Evolutionary conservation across 2,329 filamentous ascomycete species (phyloP), one percentile per base, ranked within the genome.

Genomic region (Fusarium penzigii): DNA sequence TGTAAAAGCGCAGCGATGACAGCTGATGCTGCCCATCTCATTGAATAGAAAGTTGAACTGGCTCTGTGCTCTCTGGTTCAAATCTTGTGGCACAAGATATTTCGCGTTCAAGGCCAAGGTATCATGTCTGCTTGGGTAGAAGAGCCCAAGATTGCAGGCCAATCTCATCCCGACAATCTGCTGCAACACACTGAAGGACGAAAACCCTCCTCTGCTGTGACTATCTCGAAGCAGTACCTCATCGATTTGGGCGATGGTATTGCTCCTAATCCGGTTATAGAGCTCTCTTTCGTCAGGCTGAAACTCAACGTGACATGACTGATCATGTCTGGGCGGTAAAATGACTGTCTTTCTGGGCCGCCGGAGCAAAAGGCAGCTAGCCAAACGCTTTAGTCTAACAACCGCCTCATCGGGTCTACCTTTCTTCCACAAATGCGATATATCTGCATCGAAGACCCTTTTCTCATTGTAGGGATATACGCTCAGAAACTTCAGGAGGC

Each of bases 91-190:
- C 20, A 25, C 20, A 7, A 5, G 20, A 8, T 11, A 17, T 42
- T 11, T 48, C 8, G 32, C 20, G 20, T 25, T 25, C 7, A 25
- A 25, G 20, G 7, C 20, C 20, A 7, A 25, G 20, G 20, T 25
- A 25, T 25, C 20, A 25, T 71, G 65, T 25, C 69, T 58, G 10
- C 48, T 49, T 12, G 63, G 60, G 41, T 76, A 77, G 10, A 67
- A 55, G 0, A 74, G 49, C 0, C 78, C 77, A 2, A 78, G 66
- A 40, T 78, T 72, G 48, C 78, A 79, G 6, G 78, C 63, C 41
- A 77, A 64, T 5, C 77, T 64, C 56, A 79, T 62, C 0, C 65
- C 62, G 29, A 79, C 73, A 43, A 80, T 75, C 48, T 70, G 66
- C 51, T 75, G 71, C 1, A 80, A 58, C 1, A 72, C 70, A 44